A percentile compares a stretch with the other conserved stretches of the same genome.
These are phyloP conservation scores for Alloteropsis semialata DNA, from an alignment of 176 grass and related monocot genomes.

Conservation along the genomic window DNA sequence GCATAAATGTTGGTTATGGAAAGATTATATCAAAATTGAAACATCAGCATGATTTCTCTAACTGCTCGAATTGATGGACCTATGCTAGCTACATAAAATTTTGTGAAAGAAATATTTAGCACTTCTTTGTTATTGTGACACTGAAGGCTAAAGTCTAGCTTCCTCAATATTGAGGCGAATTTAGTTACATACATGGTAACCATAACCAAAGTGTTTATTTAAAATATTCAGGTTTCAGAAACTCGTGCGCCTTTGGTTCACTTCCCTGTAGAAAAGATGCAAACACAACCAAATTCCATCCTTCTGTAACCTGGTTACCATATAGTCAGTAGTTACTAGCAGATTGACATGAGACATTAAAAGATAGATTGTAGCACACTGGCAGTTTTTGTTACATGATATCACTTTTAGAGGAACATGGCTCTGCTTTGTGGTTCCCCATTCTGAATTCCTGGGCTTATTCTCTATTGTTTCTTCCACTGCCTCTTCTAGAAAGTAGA, in stretches of 20 bases:
- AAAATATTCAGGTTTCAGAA: background rate
- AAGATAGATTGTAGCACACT: too few species aligned
- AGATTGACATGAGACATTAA: too few species aligned
- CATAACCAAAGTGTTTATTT: background rate
- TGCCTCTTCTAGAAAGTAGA: background rate
- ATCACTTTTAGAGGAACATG: background rate
- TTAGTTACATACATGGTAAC: background rate
- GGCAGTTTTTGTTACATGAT: background rate
- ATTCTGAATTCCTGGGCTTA: background rate
- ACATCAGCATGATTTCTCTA: background rate
- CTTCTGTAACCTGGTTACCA: too few species aligned
- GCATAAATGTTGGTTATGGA: background rate
- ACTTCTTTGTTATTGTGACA: background rate
- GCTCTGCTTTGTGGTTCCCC: background rate
- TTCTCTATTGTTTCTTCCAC: background rate
- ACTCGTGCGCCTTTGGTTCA: background rate
- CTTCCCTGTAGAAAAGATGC: background rate
- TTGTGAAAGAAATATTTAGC: background rate
- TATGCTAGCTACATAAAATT: background rate
- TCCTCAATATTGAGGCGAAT: background rate
- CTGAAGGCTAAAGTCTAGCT: background rate
- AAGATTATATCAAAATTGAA: background rate
- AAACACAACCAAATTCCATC: too few species aligned
- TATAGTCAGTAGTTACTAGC: too few species aligned
- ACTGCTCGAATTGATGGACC: background rate